These are phyloP conservation scores for Pezicula carpinea DNA, from an alignment of 2,329 filamentous ascomycete species.

Conservation along the genomic window DNA sequence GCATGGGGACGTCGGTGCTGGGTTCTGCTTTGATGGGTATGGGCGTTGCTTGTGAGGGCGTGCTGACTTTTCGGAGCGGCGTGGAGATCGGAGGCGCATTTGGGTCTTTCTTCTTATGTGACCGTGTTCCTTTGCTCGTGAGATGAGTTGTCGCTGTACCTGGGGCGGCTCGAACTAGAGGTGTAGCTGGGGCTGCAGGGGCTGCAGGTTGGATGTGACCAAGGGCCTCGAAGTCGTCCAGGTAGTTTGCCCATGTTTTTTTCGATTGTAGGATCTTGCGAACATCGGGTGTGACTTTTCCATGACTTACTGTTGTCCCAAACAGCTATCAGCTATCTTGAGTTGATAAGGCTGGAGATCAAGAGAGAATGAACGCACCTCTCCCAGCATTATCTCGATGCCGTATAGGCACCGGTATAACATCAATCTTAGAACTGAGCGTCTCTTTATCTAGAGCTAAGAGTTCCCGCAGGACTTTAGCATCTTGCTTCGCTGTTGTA, in stretches of 20 bases:
- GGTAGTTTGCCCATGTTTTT: slow-evolving; percentile 78
- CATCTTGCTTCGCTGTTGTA: slow-evolving; percentile 75
- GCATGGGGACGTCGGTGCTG: slow-evolving; percentile 28
- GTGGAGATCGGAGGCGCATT: slow-evolving; percentile 10
- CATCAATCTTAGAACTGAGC: slow-evolving; percentile 52
- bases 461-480: slow-evolving; percentile 75
- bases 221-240: slow-evolving; percentile 72
- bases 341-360: neutral
- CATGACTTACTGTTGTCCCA: slow-evolving; percentile 21
- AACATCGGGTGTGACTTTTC: slow-evolving; percentile 44
- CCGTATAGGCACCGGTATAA: slow-evolving; percentile 64
- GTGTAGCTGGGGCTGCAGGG: slow-evolving; percentile 19
- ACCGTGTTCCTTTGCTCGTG: slow-evolving; percentile 20
- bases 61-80: slow-evolving; percentile 16
- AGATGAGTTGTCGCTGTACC: slow-evolving; percentile 14
- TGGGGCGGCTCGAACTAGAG: slow-evolving; percentile 19
- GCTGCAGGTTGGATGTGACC: slow-evolving; percentile 38
- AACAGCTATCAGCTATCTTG: neutral
- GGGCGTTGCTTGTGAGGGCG: slow-evolving; percentile 5
- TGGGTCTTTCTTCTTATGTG: slow-evolving; percentile 25
- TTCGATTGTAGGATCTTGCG: slow-evolving; percentile 75
- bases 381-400: slow-evolving; percentile 38
- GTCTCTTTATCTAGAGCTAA: slow-evolving; percentile 80
- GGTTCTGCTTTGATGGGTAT: slow-evolving; percentile 27
- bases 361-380: slow-evolving; percentile 24